These are phyloP conservation scores for Penicillium odoratum DNA, from an alignment of 495 filamentous ascomycete species.

Conservation along the genomic window DNA sequence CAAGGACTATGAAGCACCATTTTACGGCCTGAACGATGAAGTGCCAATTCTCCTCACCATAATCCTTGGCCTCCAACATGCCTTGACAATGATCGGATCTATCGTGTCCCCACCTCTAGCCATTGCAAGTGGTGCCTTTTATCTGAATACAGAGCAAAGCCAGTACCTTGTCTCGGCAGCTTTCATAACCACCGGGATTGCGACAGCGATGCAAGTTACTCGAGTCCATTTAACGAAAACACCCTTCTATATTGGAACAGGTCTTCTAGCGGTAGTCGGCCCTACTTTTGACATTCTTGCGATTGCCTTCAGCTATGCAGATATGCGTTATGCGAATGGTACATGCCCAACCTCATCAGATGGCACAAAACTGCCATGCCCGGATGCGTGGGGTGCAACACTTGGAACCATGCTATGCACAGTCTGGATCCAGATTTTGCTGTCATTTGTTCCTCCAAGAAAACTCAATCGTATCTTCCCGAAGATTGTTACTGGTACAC, in stretches of 20 bases:
- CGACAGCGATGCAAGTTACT: slow-evolving; percentile 79
- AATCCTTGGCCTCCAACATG: slow-evolving; percentile 65
- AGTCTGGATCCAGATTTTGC: slow-evolving; percentile 37
- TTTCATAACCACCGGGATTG: slow-evolving; percentile 75
- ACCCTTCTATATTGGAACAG: slow-evolving; percentile 79
- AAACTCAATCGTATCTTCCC: slow-evolving; percentile 74
- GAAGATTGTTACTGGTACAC: slow-evolving; percentile 77
- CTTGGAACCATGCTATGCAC: slow-evolving; percentile 68
- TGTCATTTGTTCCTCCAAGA: slow-evolving; percentile 48
- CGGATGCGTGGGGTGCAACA: slow-evolving; percentile 78
- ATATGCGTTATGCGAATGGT: slow-evolving; percentile 79
- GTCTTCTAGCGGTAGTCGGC: slow-evolving; percentile 78
- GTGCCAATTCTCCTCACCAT: slow-evolving; percentile 77
- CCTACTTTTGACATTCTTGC: slow-evolving; percentile 82
- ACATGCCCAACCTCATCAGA: slow-evolving; percentile 60
- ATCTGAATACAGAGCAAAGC: slow-evolving; percentile 54
- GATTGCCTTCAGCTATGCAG: slow-evolving; percentile 69
- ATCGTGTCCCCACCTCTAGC: slow-evolving; percentile 71
- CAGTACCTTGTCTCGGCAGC: slow-evolving; percentile 84
- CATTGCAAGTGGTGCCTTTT: slow-evolving; percentile 67
- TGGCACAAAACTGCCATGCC: slow-evolving; percentile 70
- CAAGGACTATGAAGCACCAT: slow-evolving; percentile 61
- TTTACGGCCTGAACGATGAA: slow-evolving; percentile 77
- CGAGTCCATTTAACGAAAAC: slow-evolving; percentile 74
- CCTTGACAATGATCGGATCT: slow-evolving; percentile 59